These are phyloP conservation scores for Helicostylum pulchrum DNA, from an alignment of 192 early-diverging fungal genomes.

Conservation along the genomic window DNA sequence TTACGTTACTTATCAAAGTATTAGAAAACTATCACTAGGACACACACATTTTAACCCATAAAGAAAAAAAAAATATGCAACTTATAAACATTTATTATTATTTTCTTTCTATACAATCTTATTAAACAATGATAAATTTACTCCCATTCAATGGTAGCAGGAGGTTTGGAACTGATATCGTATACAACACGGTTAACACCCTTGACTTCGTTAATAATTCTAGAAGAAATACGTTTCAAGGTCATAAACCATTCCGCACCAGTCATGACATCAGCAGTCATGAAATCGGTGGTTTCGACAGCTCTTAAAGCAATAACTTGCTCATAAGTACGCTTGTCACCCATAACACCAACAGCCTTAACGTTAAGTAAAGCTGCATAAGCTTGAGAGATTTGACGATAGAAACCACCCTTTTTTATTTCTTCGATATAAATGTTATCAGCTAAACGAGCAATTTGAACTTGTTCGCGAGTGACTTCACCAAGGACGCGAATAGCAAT, in stretches of 20 bases:
- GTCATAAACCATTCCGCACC: slow-evolving; percentile 44
- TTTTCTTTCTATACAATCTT: too few species aligned
- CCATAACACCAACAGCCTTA: slow-evolving; percentile 98
- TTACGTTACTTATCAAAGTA: too few species aligned
- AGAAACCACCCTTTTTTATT: slow-evolving; percentile 96
- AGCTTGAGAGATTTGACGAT: slow-evolving; percentile 96
- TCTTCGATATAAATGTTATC: slow-evolving; percentile 99
- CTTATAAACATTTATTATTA: too few species aligned
- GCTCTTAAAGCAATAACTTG: slow-evolving; percentile 97
- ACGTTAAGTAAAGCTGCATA: slow-evolving; percentile 95
- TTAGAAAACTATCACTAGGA: too few species aligned
- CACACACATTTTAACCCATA: too few species aligned
- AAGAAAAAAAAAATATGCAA: too few species aligned
- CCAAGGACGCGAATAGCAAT: slow-evolving; percentile 97
- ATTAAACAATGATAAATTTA: slow-evolving; percentile 44
- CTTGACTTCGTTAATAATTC: slow-evolving; percentile 98
- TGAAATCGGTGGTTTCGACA: slow-evolving; percentile 95
- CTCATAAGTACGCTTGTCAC: slow-evolving; percentile 98
- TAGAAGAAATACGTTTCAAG: slow-evolving; percentile 88
- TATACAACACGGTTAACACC: slow-evolving; percentile 98
- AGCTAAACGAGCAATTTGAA: slow-evolving; percentile 91
- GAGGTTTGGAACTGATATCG: slow-evolving; percentile 96
- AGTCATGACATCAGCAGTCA: slow-evolving; percentile 87
- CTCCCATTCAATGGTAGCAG: slow-evolving; percentile 98
- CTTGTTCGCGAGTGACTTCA: slow-evolving; percentile 91